Percentiles rank a stretch among this genome's conserved stretches.
Evolutionary conservation across 176 grass and related monocot species (phyloP).

Genomic region (Phragmites australis): DNA sequence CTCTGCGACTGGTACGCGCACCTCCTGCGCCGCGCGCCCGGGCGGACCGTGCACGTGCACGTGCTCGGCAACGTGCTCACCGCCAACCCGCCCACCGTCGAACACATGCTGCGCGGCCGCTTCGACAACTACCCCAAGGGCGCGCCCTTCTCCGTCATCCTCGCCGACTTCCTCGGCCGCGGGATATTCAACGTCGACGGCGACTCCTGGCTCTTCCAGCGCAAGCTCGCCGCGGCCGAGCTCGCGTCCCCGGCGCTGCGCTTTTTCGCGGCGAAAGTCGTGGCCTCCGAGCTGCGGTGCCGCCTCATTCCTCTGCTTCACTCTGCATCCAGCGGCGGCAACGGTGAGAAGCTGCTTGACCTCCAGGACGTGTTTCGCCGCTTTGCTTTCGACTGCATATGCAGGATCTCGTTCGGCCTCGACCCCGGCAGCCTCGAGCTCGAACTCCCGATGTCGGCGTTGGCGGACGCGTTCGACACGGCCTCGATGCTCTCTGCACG

Average conservation of each 20-base stretch:
- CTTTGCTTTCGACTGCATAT: constrained; percentile 80
- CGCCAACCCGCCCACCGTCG: constrained; percentile 62
- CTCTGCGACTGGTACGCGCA: constrained; percentile 90
- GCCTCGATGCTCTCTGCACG: constrained; percentile 73
- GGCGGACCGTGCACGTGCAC: constrained; percentile 79
- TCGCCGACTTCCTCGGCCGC: constrained; percentile 76
- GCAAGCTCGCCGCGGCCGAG: constrained; percentile 67
- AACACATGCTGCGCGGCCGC: constrained; percentile 65
- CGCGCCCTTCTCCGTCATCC: constrained; percentile 67
- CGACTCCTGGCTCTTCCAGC: constrained; percentile 71
- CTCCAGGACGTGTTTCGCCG: constrained; percentile 76
- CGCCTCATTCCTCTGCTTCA: constrained; percentile 73
- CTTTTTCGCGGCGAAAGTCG: constrained; percentile 44
- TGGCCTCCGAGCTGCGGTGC: constrained; percentile 58
- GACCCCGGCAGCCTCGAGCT: constrained; percentile 71
- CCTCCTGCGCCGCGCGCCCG: constrained; percentile 66
- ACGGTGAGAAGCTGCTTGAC: constrained; percentile 42
- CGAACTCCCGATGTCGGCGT: constrained; percentile 54
- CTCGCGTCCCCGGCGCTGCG: constrained; percentile 46
- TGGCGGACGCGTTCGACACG: constrained; percentile 68
- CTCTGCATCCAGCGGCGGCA: constrained; percentile 16
- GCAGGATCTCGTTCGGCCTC: constrained; percentile 75
- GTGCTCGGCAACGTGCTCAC: constrained; percentile 73
- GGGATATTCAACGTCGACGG: constrained; percentile 90
- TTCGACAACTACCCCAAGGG: constrained; percentile 92